Evolutionary conservation across 768 basidiomycete species (phyloP).

Genomic region (Panus rudis): DNA sequence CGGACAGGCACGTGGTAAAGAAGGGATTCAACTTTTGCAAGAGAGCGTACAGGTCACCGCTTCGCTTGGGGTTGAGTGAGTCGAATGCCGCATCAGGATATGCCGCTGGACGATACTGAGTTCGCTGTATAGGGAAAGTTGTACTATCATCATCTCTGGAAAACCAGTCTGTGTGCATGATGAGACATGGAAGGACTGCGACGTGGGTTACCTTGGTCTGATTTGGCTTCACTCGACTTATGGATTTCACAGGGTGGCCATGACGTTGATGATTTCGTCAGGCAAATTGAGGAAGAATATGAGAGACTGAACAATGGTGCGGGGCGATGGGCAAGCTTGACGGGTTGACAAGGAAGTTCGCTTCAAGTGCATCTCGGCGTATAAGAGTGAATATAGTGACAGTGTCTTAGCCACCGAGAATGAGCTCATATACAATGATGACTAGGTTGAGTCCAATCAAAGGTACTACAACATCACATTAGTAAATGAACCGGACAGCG

Average conservation of each 20-base stretch:
- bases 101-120: slow-evolving; percentile 3
- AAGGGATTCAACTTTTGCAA: slow-evolving; percentile 59
- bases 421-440: slow-evolving; percentile 81
- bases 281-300: slow-evolving; percentile 72
- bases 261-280: slow-evolving; percentile 62
- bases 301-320: slow-evolving; percentile 43
- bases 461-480: slow-evolving; percentile 59
- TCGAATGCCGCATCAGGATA: slow-evolving; percentile 3
- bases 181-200: slow-evolving; percentile 71
- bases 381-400: no score
- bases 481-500: slow-evolving; percentile 8
- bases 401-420: slow-evolving; percentile 44
- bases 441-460: slow-evolving; percentile 82
- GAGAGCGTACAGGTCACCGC: slow-evolving; percentile 45
- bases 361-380: no score
- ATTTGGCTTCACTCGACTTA: not conserved
- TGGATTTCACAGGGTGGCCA: slow-evolving; percentile 57
- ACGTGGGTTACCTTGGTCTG: slow-evolving; percentile 37
- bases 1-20: slow-evolving; percentile 53
- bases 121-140: slow-evolving; percentile 60
- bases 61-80: slow-evolving; percentile 51
- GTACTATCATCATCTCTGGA: slow-evolving; percentile 74
- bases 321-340: no score
- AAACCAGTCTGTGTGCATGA: slow-evolving; percentile 70
- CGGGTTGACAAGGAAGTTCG: no score